Conservation (phyloP, 2,329 filamentous ascomycete genomes). For the Paracoccidioides lutzii region DNA sequence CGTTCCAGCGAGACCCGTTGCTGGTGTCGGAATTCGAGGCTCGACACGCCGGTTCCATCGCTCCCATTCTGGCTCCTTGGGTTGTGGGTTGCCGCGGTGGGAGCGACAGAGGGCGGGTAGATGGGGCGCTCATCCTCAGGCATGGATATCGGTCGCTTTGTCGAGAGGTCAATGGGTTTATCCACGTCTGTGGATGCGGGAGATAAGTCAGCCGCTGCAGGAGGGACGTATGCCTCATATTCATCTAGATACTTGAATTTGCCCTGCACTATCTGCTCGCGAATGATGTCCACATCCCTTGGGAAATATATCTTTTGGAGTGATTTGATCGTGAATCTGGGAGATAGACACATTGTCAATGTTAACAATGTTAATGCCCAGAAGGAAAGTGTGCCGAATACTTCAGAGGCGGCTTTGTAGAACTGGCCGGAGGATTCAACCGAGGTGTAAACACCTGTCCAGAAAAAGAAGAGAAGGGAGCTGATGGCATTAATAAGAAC, state of each 20-base stretch:
- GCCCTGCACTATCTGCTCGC: conserved; percentile 76
- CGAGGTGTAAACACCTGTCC: conserved; percentile 78
- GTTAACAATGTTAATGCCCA: conserved; percentile 76
- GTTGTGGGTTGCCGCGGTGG: conserved; percentile 65
- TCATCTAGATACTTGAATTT: conserved; percentile 63
- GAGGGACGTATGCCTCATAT: conserved; percentile 39
- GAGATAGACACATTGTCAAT: conserved; percentile 69
- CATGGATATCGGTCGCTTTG: conserved; percentile 46
- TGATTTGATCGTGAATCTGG: conserved; percentile 73
- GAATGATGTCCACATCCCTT: conserved; percentile 86
- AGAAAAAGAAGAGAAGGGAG: conserved; percentile 80
- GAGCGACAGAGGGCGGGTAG: conserved; percentile 71
- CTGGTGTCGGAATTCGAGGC: conserved; percentile 36
- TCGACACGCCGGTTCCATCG: conserved; percentile 73
- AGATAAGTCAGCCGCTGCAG: conserved; percentile 22
- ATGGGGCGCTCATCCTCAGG: conserved; percentile 86
- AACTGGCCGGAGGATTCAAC: conserved; percentile 48
- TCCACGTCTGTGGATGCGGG: conserved; percentile 28
- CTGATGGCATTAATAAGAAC: conserved; percentile 69
- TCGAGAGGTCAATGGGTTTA: conserved; percentile 43
- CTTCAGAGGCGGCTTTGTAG: conserved; percentile 63
- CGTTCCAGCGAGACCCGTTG: conserved; percentile 50
- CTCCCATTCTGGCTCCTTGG: conserved; percentile 78
- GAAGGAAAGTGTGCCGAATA: conserved; percentile 71
- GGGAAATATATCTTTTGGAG: conserved; percentile 91